Base-by-base conservation (phyloP, 1,139 yeast genomes). In the Diutina pseudorugosa region DNA sequence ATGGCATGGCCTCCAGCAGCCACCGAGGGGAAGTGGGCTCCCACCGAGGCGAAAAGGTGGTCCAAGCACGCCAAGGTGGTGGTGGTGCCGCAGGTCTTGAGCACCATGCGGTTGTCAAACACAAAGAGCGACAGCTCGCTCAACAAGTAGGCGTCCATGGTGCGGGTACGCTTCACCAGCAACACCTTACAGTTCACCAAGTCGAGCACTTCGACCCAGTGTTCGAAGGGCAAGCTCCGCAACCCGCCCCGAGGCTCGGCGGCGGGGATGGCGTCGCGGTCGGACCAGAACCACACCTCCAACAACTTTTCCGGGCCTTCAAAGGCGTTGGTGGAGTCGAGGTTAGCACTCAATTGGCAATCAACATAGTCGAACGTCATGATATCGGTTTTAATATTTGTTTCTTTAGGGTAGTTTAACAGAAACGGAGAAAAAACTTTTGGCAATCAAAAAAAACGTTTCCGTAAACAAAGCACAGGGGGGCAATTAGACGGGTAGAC, bases 21-120 rank as follows among this genome's bases (percentile, higher is more conserved):
- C 21, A 48, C 48, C 23, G 20, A 41, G 44, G 25, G 41, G 51
- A 42, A 51, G 18, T 14, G 16, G 30, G 11, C 41, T 21, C 18
- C 41, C 52, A 52, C 79, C 25, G 80, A 66, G 48, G 77, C 76
- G 58, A 85, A 78, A 55, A 91, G 70, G 53, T 79, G 76, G 33
- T 80, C 82, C 45, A 93, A 70, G 60, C 97, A 93, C 36, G 83
- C 79, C 57, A 93, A 75, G 1, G 96, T 84, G 1, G 97, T 89
- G 1, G 98, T 93, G 14, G 97, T 91, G 11, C 98, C 98, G 66
- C 98, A 93, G 14, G 98, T 93, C 68, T 93, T 93, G 63, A 93
- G 75, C 54, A 91, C 82, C 58, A 91, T 62, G 66, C 87, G 90
- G 68, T 90, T 93, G 33, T 88, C 83, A 64, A 83, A 91, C 33